Conservation (phyloP, 129 eudicot genomes). For the Silybum marianum region DNA sequence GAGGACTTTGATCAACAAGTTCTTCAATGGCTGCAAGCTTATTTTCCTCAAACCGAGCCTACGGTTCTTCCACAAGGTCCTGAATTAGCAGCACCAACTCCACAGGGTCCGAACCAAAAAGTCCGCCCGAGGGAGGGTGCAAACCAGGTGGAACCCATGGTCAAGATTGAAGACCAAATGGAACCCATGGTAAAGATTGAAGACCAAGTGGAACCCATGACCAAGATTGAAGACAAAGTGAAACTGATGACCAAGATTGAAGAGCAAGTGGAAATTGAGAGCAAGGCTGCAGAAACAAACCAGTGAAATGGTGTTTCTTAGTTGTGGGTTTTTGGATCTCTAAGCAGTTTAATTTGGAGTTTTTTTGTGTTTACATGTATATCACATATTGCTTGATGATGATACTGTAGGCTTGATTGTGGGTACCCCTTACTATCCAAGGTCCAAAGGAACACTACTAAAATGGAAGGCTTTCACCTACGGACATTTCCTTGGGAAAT, state of each 20-base stretch:
- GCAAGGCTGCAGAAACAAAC: neutral
- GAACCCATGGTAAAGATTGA: slow-evolving; percentile 1
- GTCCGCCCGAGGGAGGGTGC: neutral
- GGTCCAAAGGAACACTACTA: neutral
- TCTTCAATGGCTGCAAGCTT: slow-evolving; percentile 44
- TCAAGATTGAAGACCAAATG: slow-evolving; percentile 11
- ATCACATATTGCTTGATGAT: slow-evolving; percentile 21
- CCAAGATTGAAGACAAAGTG: neutral
- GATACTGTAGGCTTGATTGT: slow-evolving; percentile 5
- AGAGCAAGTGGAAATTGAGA: neutral
- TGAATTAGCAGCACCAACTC: neutral
- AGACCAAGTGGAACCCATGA: neutral
- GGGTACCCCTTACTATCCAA: neutral
- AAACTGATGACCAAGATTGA: neutral
- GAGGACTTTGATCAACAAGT: slow-evolving; percentile 43
- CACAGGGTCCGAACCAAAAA: slow-evolving; percentile 8
- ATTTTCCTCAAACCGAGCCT: slow-evolving; percentile 38
- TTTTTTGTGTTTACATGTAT: slow-evolving; percentile 21
- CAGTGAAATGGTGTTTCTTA: slow-evolving; percentile 14
- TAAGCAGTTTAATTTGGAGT: slow-evolving; percentile 1
- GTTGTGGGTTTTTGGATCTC: neutral
- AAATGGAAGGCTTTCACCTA: no score
- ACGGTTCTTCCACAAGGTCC: slow-evolving; percentile 25
- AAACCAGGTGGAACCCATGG: neutral
- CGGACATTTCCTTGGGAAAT: no score